These are phyloP conservation scores for Fusarium fujikuroi DNA, from an alignment of 2,329 filamentous ascomycete species.

Conservation along the genomic window DNA sequence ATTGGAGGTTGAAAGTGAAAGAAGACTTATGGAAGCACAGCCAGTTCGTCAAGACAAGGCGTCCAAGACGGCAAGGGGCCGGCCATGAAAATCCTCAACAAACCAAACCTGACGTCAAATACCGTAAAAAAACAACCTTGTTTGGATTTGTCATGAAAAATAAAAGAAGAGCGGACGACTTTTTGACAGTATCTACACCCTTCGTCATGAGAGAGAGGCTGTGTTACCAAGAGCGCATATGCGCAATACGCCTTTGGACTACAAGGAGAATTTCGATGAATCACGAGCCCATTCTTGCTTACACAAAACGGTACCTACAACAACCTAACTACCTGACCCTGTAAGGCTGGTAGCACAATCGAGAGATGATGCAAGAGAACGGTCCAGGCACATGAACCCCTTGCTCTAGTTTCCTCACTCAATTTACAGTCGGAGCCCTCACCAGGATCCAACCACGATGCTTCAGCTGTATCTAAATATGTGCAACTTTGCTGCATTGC, in stretches of 20 bases:
- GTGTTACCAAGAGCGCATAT: not conserved
- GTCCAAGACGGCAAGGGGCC: not conserved
- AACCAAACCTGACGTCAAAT: not conserved
- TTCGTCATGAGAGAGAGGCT: not conserved
- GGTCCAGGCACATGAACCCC: not conserved
- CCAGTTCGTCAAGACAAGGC: not conserved
- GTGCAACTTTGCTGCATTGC: not conserved
- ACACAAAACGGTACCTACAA: not conserved
- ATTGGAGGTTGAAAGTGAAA: constrained; percentile 11
- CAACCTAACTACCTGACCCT: not conserved
- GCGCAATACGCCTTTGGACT: not conserved
- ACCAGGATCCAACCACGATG: not conserved
- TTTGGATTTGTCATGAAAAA: not conserved
- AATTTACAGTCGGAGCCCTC: not conserved
- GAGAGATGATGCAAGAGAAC: not conserved
- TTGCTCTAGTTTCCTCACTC: not conserved
- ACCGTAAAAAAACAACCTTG: not conserved
- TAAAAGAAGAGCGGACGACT: not conserved
- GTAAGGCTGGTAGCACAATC: not conserved
- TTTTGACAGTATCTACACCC: not conserved
- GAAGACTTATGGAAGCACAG: not conserved
- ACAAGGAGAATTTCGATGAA: not conserved
- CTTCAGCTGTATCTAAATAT: not conserved
- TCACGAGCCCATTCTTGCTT: not conserved
- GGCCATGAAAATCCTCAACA: not conserved